Base-by-base conservation (phyloP, 2,329 filamentous ascomycete genomes). In the Venturia oleaginea region DNA sequence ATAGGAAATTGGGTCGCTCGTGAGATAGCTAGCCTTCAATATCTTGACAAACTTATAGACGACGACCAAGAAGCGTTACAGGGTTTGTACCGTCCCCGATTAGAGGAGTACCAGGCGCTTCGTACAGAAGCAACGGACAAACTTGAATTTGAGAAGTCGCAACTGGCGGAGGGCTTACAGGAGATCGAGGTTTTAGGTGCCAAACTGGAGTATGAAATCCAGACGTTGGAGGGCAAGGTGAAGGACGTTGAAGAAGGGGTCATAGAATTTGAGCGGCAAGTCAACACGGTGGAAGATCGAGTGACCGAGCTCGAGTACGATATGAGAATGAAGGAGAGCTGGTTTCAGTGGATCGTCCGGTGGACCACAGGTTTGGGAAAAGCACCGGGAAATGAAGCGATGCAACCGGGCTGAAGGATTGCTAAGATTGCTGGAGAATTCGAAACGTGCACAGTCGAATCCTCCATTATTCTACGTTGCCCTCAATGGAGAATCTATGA, bases 151-250 rank as follows among this genome's bases (percentile, higher is more conserved):
- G 89, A 95, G 75, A 84, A 87, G 48, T 81, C 82, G 27, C 81
- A 83, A 62, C 78, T 96, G 43, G 84, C 83, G 4, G 90, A 94
- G 71, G 83, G 83, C 19, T 80, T 92, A 66, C 88, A 88, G 73
- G 90, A 94, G 67, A 81, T 97, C 17, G 92, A 96, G 73, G 84
- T 88, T 27, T 79, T 95, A 46, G 86, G 88, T 2, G 91, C 91
- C 24, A 92, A 92, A 75, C 80, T 97, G 64, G 92, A 97, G 71
- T 97, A 97, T 75, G 93, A 97, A 78, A 87, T 97, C 67, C 85
- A 88, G 66, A 86, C 86, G 19, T 79, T 97, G n/a, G 81, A 86
- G 60, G 86, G 87, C 59, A 91, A 91, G 70, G 88, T 96, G 11
- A 83, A 90, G 70, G 93, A 97, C 71, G 89, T 96, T 10, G 92